Evolutionary conservation across 75 land plant genomes (phyloP), one percentile per base, ranked within the genome.

Genomic region (Picea glauca): DNA sequence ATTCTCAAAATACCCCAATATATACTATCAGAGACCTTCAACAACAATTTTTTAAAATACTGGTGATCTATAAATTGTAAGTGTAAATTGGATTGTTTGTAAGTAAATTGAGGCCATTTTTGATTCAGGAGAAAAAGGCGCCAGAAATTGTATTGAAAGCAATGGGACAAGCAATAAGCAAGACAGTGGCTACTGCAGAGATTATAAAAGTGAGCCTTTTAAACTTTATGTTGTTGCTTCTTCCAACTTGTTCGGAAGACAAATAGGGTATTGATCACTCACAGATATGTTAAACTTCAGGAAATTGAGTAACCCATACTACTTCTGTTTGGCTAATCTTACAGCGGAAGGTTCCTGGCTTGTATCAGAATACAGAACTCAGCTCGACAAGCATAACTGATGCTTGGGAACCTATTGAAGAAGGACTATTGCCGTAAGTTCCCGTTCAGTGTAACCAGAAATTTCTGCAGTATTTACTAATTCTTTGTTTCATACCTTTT

Each of bases 81-180:
- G 50, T 15, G 6, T 40, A 3, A 6, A 14, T 43, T 18, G 50
- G 50, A 43, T 20, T 9, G 8, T 43, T 18, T 40, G 18, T 20
- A 32, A 43, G n/a, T 43, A 72, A 72, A 72, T 17, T 32, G 46
- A 40, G 74, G 1, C n/a, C 3, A 15, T 43, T 46, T 72, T 8
- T 5, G 3, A 56, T 43, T 31, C 83, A 93, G 96, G 98, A 96
- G 18, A 91, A 89, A 73, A 85, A 85, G 1, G 90, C 79, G 20
- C 78, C 72, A 35, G 94, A 93, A 81, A 93, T 96, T 81, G 93
- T 90, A 8, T 78, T 96, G 80, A 96, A 96, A 84, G 96, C 96
- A 74, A 96, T 96, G 98, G 98, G 96, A 26, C 92, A 96, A 72
- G 98, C 96, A 62, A 94, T 96, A 60, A 96, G 90, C 85, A 96